phyloP scores from a whole-genome alignment of 1,284 basidiomycete genomes.

The Fomitiporia mediterranea region DNA sequence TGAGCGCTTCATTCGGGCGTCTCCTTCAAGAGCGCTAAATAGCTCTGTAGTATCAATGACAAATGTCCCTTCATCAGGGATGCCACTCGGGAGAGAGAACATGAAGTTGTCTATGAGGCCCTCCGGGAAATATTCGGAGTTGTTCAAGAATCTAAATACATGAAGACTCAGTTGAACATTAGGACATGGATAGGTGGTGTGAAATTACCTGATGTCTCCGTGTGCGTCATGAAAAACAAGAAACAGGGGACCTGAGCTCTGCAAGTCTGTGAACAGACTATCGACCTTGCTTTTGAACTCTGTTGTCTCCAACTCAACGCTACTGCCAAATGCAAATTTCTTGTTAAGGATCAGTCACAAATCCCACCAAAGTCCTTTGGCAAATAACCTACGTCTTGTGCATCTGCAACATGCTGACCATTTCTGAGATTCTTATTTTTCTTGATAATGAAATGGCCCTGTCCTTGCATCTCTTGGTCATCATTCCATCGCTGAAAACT shows the following conservation, averaged over 20 bases:
- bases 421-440: constrained; percentile 56
- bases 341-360: constrained; percentile 26
- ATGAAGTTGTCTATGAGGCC: constrained; percentile 48
- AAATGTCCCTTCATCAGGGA: constrained; percentile 51
- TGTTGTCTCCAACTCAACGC: constrained; percentile 45
- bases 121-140: constrained; percentile 47
- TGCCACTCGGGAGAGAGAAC: constrained; percentile 50
- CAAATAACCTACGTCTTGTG: constrained; percentile 47
- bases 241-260: constrained; percentile 54
- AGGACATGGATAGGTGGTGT: neutral
- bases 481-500: constrained; percentile 52
- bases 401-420: constrained; percentile 54
- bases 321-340: constrained; percentile 64
- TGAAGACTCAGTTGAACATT: neutral
- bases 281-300: constrained; percentile 50
- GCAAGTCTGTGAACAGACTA: constrained; percentile 42
- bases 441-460: constrained; percentile 62
- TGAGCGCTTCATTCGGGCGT: constrained; percentile 41
- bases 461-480: constrained; percentile 39
- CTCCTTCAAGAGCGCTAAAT: constrained; percentile 65
- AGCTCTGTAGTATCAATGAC: constrained; percentile 70
- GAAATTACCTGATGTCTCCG: constrained; percentile 65
- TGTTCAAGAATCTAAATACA: constrained; percentile 33
- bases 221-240: constrained; percentile 74
- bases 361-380: too few relatives aligned